Conservation (phyloP, 208 protist genomes). For the Leishmania tarentolae region DNA sequence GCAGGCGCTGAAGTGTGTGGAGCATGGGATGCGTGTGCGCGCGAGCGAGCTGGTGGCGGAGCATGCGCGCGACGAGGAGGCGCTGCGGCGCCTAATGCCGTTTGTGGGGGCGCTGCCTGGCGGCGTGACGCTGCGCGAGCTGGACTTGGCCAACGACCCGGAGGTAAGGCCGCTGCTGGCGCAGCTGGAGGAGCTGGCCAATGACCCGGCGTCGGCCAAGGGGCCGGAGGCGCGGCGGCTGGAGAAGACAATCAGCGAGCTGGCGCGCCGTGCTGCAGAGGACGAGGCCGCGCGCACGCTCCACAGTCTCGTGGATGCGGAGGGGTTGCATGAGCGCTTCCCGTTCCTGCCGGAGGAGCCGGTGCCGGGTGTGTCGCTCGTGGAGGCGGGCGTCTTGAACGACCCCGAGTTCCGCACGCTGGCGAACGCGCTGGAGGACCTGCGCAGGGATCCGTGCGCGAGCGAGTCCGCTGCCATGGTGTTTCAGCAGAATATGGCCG, state of each 20-base stretch:
- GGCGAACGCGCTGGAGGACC: conserved; percentile 35
- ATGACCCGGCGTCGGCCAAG: conserved; percentile 28
- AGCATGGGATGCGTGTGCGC: conserved; percentile 31
- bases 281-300: conserved; percentile 30
- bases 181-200: conserved; percentile 36
- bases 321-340: conserved; percentile 40
- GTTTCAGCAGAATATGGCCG: not conserved
- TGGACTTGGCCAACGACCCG: conserved; percentile 32
- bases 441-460: conserved; percentile 18
- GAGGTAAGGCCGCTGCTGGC: conserved; percentile 31
- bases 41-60: conserved; percentile 25
- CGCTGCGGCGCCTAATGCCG: conserved; percentile 27
- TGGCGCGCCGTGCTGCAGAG: conserved; percentile 37
- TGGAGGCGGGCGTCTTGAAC: conserved; percentile 36
- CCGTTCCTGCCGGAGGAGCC: conserved; percentile 50
- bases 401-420: conserved; percentile 49
- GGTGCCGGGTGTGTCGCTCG: conserved; percentile 35
- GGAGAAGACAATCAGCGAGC: conserved; percentile 41
- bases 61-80: conserved; percentile 26
- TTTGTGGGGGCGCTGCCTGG: conserved; percentile 35
- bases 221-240: conserved; percentile 37
- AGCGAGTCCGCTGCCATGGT: too few relatives aligned
- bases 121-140: conserved; percentile 31
- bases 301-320: conserved; percentile 23
- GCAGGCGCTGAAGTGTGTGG: conserved; percentile 8